Evolutionary conservation across 164 flowering plant species (phyloP).

Genomic region (Akebia trifoliata): DNA sequence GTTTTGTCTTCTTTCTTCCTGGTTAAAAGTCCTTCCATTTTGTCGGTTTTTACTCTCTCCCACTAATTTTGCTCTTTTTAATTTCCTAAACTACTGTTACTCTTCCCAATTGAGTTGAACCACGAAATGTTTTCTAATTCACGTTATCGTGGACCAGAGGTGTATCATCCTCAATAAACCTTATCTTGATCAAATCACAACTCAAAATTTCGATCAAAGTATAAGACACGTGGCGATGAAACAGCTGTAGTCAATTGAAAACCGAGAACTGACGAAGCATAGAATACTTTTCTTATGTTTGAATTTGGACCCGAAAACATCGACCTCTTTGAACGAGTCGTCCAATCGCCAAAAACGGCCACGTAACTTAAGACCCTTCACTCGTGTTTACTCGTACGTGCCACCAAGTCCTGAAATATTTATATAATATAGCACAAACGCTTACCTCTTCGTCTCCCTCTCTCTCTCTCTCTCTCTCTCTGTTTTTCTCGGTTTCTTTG

Average conservation of each 20-base stretch:
- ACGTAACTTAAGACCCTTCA: not conserved
- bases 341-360: not conserved
- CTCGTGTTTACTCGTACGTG: conserved; percentile 14
- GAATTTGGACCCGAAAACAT: conserved; percentile 7
- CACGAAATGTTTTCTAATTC: not conserved
- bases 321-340: conserved; percentile 23
- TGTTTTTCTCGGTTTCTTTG: not conserved
- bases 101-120: not conserved
- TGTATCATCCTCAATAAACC: too few species aligned
- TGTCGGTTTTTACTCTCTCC: too few species aligned
- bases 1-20: not conserved
- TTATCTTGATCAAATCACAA: too few species aligned
- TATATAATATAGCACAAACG: not conserved
- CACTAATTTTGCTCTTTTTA: not conserved
- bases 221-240: too few species aligned
- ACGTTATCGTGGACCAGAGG: too few species aligned
- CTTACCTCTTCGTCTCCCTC: not conserved
- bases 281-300: not conserved
- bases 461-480: not conserved
- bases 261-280: not conserved
- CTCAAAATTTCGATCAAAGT: too few species aligned
- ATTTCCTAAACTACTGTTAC: not conserved
- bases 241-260: too few species aligned
- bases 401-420: not conserved
- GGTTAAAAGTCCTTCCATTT: not conserved